phyloP scores from a whole-genome alignment of 345 rosid genomes.

The Crucihimalaya himalaica region DNA sequence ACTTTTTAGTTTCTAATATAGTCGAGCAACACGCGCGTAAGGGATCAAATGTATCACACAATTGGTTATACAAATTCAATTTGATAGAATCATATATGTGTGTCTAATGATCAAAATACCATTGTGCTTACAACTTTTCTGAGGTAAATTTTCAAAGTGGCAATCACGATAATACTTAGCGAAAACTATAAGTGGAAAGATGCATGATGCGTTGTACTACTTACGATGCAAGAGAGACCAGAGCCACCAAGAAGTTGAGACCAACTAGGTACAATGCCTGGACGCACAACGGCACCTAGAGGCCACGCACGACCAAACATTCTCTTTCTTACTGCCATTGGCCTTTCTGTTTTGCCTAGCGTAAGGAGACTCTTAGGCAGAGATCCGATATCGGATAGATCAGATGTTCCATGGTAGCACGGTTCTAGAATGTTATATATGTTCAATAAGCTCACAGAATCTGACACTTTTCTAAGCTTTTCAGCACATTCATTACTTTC shows the following conservation, averaged over 20 bases:
- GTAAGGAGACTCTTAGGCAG: slow-evolving; percentile 67
- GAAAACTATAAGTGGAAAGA: slow-evolving; percentile 2
- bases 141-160: neutral
- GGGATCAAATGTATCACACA: neutral
- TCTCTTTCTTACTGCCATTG: slow-evolving; percentile 70
- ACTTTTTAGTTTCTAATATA: neutral
- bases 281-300: slow-evolving; percentile 73
- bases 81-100: neutral
- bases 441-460: slow-evolving; percentile 43
- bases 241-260: slow-evolving; percentile 54
- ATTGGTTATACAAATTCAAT: neutral
- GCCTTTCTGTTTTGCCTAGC: slow-evolving; percentile 56
- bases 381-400: slow-evolving; percentile 34
- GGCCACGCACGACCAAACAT: slow-evolving; percentile 99
- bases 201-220: slow-evolving; percentile 29
- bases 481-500: slow-evolving; percentile 20
- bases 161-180: neutral
- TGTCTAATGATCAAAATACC: neutral
- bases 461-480: slow-evolving; percentile 46
- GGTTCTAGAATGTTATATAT: slow-evolving; percentile 87
- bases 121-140: neutral
- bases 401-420: slow-evolving; percentile 55
- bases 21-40: neutral
- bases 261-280: slow-evolving; percentile 85
- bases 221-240: slow-evolving; percentile 65